phyloP scores from a whole-genome alignment of 306 rosid genomes.

The Cucumis melo region DNA sequence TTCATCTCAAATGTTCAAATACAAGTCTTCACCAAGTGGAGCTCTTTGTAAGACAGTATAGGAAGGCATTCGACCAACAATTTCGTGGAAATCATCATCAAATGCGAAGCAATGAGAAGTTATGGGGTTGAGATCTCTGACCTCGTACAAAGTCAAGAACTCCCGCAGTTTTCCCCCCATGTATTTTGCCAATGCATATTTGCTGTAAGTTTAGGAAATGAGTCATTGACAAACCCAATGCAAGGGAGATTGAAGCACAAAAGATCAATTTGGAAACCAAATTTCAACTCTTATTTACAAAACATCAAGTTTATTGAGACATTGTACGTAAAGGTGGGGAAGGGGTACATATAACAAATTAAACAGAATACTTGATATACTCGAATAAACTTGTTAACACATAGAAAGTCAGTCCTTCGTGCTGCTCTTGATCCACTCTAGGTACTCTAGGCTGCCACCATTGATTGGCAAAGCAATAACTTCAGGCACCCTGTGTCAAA shows the following conservation, averaged over 20 bases:
- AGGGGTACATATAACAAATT: neutral
- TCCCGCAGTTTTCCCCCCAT: neutral
- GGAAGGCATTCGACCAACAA: neutral
- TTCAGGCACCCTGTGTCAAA: conserved; percentile 64
- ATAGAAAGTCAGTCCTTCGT: conserved; percentile 52
- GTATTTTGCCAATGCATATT: neutral
- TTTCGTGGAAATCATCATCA: neutral
- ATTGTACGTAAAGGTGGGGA: neutral
- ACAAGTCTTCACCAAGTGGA: neutral
- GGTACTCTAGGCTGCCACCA: conserved; percentile 60
- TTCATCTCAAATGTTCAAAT: neutral
- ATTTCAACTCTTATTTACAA: neutral
- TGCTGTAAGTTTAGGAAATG: neutral
- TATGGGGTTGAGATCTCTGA: conserved; percentile 2
- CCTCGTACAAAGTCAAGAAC: neutral
- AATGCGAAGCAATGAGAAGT: neutral
- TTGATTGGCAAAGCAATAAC: conserved; percentile 82
- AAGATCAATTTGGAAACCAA: neutral
- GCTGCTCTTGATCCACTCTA: conserved; percentile 85
- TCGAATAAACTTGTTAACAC: neutral
- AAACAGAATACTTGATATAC: neutral
- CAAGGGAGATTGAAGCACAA: neutral
- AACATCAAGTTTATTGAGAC: neutral
- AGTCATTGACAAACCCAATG: neutral
- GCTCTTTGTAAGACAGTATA: neutral